A percentile compares a stretch with the other conserved stretches of the same genome.
Conservation (phyloP, 202 grass and related monocot species). For the Zoysia matrella region DNA sequence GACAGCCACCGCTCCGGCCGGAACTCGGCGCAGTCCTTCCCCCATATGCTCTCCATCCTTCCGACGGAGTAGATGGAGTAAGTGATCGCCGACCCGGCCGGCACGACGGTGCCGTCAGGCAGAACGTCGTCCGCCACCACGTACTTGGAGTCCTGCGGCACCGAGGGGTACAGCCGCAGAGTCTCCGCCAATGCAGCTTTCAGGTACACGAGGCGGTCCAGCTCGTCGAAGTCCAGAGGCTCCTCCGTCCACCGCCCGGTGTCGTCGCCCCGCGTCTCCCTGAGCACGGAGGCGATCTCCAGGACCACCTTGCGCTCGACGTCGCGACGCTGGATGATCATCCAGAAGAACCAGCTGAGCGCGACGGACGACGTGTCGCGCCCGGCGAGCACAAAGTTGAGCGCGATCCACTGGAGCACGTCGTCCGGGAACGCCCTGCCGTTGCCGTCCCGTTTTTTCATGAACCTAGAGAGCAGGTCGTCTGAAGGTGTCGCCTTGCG, state of each 20-base stretch:
- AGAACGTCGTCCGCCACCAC: slow-evolving; percentile 33
- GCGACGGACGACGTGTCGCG: slow-evolving; percentile 97
- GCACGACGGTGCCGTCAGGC: slow-evolving; percentile 81
- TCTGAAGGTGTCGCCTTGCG: slow-evolving; percentile 77
- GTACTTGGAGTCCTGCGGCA: slow-evolving; percentile 95
- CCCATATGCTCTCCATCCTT: slow-evolving; percentile 91
- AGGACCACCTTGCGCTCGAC: slow-evolving; percentile 70
- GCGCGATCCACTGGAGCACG: slow-evolving; percentile 88
- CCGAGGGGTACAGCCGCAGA: slow-evolving; percentile 83
- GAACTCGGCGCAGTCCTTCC: slow-evolving; percentile 88
- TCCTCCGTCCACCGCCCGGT: slow-evolving; percentile 58
- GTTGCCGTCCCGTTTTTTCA: slow-evolving; percentile 76
- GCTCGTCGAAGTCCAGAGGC: slow-evolving; percentile 83
- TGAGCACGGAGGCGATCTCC: slow-evolving; percentile 77
- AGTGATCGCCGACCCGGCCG: slow-evolving; percentile 79
- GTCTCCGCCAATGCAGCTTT: slow-evolving; percentile 90
- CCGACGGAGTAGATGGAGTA: slow-evolving; percentile 97
- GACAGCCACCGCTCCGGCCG: slow-evolving; percentile 88
- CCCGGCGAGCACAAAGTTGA: slow-evolving; percentile 94
- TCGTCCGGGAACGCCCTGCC: slow-evolving; percentile 71
- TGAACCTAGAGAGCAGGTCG: slow-evolving; percentile 89
- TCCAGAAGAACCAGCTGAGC: slow-evolving; percentile 99
- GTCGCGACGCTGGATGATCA: slow-evolving; percentile 64
- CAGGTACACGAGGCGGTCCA: slow-evolving; percentile 21
- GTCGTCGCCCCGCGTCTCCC: slow-evolving; percentile 68